phyloP scores from a whole-genome alignment of 176 grass and related monocot species.

The Aegilops umbellulata region DNA sequence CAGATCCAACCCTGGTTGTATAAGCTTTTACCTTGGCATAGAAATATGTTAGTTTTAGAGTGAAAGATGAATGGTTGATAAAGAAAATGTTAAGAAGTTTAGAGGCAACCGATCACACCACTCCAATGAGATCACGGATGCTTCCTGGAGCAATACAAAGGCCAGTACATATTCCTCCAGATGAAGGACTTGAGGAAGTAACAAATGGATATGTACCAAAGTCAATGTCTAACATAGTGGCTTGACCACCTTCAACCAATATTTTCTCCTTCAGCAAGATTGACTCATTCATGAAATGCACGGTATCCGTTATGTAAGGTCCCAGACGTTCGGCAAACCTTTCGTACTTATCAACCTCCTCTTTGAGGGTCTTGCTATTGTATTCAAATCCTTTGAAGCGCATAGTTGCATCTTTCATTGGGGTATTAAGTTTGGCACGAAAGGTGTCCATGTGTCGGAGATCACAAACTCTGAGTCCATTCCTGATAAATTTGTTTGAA shows the following conservation, averaged over 20 bases:
- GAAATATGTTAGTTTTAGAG: not conserved
- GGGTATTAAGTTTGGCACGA: conserved; percentile 60
- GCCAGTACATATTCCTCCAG: conserved; percentile 91
- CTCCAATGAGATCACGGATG: conserved; percentile 81
- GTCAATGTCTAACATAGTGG: conserved; percentile 98
- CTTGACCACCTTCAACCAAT: conserved; percentile 95
- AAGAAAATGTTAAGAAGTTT: not conserved
- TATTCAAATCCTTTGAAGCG: conserved; percentile 77
- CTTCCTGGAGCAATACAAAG: conserved; percentile 77
- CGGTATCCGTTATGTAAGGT: conserved; percentile 76
- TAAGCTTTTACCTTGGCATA: conserved; percentile 82
- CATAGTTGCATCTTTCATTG: conserved; percentile 60
- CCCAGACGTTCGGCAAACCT: conserved; percentile 60
- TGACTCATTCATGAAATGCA: conserved; percentile 74
- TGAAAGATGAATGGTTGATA: not conserved
- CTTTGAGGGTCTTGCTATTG: conserved; percentile 49
- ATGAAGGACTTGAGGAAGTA: conserved; percentile 87
- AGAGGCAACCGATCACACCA: conserved; percentile 46
- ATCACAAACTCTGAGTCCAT: conserved; percentile 80
- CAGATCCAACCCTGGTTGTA: conserved; percentile 88
- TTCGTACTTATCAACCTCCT: conserved; percentile 80
- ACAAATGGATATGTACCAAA: conserved; percentile 97
- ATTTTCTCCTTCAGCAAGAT: conserved; percentile 82
- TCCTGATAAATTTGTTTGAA: conserved; percentile 75
- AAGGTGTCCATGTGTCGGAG: conserved; percentile 77